phyloP scores from a whole-genome alignment of 768 basidiomycete genomes.

The Trametes punicea region DNA sequence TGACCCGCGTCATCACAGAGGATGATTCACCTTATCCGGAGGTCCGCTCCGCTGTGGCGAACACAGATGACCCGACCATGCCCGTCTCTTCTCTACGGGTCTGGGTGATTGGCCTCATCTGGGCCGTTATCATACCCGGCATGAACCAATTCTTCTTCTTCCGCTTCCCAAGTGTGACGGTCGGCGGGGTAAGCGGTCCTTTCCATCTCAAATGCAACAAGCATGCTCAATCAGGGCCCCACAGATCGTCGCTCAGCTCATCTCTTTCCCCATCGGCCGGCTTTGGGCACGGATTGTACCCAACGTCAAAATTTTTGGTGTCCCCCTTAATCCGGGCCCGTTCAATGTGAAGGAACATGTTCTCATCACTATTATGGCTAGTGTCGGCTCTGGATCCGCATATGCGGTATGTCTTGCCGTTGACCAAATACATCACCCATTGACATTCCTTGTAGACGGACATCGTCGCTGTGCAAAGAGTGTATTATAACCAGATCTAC shows the following conservation, averaged over 20 bases:
- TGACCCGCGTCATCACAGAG: constrained; percentile 13
- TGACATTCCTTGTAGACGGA: constrained; percentile 44
- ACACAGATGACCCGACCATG: constrained; percentile 60
- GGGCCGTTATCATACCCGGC: constrained; percentile 54
- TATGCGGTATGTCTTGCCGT: constrained; percentile 36
- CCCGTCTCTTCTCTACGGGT: constrained; percentile 44
- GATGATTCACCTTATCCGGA: constrained; percentile 29
- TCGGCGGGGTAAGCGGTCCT: constrained; percentile 41
- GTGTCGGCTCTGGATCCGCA: constrained; percentile 37
- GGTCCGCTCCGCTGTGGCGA: constrained; percentile 50
- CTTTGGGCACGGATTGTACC: constrained; percentile 54
- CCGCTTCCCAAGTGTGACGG: constrained; percentile 63
- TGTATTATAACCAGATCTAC: constrained; percentile 59
- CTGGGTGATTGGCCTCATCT: constrained; percentile 48
- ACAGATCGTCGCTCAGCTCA: constrained; percentile 65
- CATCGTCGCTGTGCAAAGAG: constrained; percentile 68
- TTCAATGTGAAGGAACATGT: constrained; percentile 62
- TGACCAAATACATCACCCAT: background rate
- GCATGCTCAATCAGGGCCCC: background rate
- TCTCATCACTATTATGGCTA: constrained; percentile 45
- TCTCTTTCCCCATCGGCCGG: constrained; percentile 68
- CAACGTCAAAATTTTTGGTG: constrained; percentile 52
- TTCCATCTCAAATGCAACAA: background rate
- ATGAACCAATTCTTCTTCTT: constrained; percentile 78
- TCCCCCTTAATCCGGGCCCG: constrained; percentile 69